Conservation (phyloP, 495 filamentous ascomycete species). For the Glonium stellatum region DNA sequence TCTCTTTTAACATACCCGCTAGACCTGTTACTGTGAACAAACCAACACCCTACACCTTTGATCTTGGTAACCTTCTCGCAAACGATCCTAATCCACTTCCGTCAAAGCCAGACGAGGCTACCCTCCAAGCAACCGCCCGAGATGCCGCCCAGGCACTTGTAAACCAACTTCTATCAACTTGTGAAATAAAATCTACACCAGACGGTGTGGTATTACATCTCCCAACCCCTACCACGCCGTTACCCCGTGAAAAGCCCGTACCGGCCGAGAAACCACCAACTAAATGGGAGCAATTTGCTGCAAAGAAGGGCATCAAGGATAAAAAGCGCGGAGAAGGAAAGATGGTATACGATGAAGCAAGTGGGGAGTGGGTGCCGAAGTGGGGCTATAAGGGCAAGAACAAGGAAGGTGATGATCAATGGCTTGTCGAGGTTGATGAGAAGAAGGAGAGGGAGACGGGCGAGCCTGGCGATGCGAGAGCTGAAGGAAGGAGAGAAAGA, state of each 20-base stretch:
- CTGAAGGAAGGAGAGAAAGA: constrained; percentile 47
- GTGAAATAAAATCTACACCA: constrained; percentile 61
- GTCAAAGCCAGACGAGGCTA: constrained; percentile 43
- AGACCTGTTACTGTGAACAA: constrained; percentile 63
- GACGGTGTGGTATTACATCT: constrained; percentile 64
- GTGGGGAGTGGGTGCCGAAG: constrained; percentile 78
- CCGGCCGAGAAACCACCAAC: constrained; percentile 73
- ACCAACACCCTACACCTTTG: constrained; percentile 85
- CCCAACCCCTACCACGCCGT: constrained; percentile 55
- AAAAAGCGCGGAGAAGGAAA: constrained; percentile 66
- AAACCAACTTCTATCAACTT: constrained; percentile 79
- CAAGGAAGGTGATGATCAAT: constrained; percentile 67
- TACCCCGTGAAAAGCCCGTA: constrained; percentile 87
- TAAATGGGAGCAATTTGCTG: constrained; percentile 91
- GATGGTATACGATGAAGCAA: constrained; percentile 74
- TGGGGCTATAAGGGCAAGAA: constrained; percentile 96
- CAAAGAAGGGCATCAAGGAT: constrained; percentile 87
- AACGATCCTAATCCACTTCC: constrained; percentile 76
- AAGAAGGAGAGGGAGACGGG: constrained; percentile 56
- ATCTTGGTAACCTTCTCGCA: constrained; percentile 77
- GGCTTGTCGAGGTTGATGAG: constrained; percentile 86
- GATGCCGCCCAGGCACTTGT: constrained; percentile 83
- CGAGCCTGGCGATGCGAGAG: constrained; percentile 48
- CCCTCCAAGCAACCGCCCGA: constrained; percentile 63
- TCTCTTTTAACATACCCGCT: neutral